phyloP scores from a whole-genome alignment of 2,329 filamentous ascomycete genomes.

The Clonostachys rosea region DNA sequence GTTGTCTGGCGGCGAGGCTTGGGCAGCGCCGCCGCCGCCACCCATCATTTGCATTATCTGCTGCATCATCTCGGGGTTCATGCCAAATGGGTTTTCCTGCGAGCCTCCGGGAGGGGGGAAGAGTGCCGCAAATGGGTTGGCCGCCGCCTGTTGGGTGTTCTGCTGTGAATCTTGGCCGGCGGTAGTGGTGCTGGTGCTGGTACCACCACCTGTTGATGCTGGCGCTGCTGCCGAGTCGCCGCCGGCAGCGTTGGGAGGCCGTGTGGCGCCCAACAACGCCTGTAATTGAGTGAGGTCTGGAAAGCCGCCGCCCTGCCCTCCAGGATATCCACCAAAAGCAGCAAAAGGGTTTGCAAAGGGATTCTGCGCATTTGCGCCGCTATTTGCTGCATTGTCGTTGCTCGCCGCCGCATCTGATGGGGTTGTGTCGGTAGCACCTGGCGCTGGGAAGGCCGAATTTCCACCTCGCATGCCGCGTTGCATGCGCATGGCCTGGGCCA shows the following conservation, averaged over 20 bases:
- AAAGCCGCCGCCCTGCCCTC: slow-evolving; percentile 5
- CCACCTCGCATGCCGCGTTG: slow-evolving; percentile 63
- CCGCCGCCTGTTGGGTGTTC: slow-evolving; percentile 21
- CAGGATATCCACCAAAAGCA: slow-evolving; percentile 14
- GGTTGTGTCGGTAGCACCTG: slow-evolving; percentile 86
- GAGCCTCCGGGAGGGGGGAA: slow-evolving; percentile 31
- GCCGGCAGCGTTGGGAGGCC: not conserved
- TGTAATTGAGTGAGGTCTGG: slow-evolving; percentile 4
- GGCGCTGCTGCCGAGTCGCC: not conserved
- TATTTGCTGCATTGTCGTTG: slow-evolving; percentile 20
- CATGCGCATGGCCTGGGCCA: slow-evolving; percentile 80
- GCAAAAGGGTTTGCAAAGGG: slow-evolving; percentile 33
- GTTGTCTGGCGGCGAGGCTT: slow-evolving; percentile 56
- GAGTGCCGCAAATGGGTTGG: slow-evolving; percentile 63
- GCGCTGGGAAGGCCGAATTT: slow-evolving; percentile 72
- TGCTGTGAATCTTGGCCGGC: slow-evolving; percentile 2
- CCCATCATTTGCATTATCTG: slow-evolving; percentile 47
- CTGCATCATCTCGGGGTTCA: slow-evolving; percentile 52
- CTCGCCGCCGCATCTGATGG: slow-evolving; percentile 41
- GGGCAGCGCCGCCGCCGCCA: slow-evolving; percentile 15
- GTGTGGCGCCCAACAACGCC: not conserved
- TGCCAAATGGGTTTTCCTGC: slow-evolving; percentile 21
- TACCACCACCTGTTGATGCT: not conserved
- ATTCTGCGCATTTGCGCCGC: slow-evolving; percentile 24
- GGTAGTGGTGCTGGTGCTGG: not conserved